A percentile compares a stretch with the other conserved stretches of the same genome.
phyloP scores from a whole-genome alignment of 306 rosid species.

The Lupinus albus region DNA sequence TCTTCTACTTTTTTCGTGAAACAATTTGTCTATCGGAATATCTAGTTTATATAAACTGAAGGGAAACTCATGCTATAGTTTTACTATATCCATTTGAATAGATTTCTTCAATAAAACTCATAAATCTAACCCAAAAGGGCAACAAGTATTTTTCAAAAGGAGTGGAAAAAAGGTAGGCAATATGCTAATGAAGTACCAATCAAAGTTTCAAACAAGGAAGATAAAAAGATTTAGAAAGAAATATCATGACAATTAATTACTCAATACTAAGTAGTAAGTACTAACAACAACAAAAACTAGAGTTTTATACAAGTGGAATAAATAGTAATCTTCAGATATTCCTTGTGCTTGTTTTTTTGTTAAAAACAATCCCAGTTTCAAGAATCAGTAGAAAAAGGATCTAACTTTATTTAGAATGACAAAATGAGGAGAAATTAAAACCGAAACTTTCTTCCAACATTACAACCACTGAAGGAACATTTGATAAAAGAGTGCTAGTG shows the following conservation, averaged over 20 bases:
- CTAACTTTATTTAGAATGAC: constrained; percentile 1
- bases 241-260: neutral
- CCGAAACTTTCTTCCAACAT: constrained; percentile 20
- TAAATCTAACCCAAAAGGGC: neutral
- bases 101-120: constrained; percentile 8
- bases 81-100: neutral
- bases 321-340: neutral
- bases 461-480: neutral
- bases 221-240: constrained; percentile 3
- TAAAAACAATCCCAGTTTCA: neutral
- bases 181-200: constrained; percentile 13
- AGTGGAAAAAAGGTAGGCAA: neutral
- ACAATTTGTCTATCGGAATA: constrained; percentile 18
- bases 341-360: neutral
- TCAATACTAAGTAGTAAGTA: neutral
- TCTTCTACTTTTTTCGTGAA: neutral
- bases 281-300: constrained; percentile 4
- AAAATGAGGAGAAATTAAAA: neutral
- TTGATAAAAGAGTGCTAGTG: constrained; percentile 8
- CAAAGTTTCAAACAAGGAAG: constrained; percentile 9
- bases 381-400: neutral
- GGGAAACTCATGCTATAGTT: neutral
- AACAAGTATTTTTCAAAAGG: constrained; percentile 13
- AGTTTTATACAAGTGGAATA: neutral
- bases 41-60: constrained; percentile 11